Evolutionary conservation across 495 filamentous ascomycete species (phyloP).

Genomic region (Lasiosphaeria miniovina): DNA sequence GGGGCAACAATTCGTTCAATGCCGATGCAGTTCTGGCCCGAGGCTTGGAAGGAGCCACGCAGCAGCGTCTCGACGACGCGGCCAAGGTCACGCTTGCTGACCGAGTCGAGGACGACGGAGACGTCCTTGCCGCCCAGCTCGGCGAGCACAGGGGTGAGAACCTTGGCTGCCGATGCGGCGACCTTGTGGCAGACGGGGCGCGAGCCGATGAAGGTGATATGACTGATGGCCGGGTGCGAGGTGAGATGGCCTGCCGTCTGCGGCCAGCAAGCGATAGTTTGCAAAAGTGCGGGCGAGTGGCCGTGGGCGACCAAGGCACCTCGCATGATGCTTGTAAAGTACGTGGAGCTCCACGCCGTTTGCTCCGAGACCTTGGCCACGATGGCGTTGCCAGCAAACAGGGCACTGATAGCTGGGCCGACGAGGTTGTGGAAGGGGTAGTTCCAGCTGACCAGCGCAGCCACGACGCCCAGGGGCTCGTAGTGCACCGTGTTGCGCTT

Average conservation of each 20-base stretch:
- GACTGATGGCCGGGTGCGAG: constrained; percentile 75
- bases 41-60: constrained; percentile 89
- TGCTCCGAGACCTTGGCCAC: constrained; percentile 90
- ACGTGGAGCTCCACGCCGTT: constrained; percentile 83
- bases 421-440: constrained; percentile 94
- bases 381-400: constrained; percentile 91
- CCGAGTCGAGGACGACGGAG: constrained; percentile 81
- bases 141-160: constrained; percentile 76
- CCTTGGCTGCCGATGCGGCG: constrained; percentile 76
- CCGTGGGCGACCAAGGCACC: constrained; percentile 79
- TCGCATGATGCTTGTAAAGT: constrained; percentile 74
- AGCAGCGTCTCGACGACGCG: constrained; percentile 77
- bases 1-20: constrained; percentile 88
- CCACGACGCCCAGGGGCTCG: constrained; percentile 90
- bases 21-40: constrained; percentile 98
- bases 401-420: constrained; percentile 80
- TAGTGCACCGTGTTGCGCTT: constrained; percentile 89
- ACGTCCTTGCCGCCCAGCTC: constrained; percentile 97
- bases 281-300: constrained; percentile 78
- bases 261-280: constrained; percentile 84
- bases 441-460: constrained; percentile 95
- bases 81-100: constrained; percentile 57
- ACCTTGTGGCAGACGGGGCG: constrained; percentile 84
- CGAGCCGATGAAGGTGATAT: constrained; percentile 98
- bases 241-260: constrained; percentile 77